Evolutionary conservation across 2,329 filamentous ascomycete species (phyloP).

Genomic region (Trichoderma semiorbis): DNA sequence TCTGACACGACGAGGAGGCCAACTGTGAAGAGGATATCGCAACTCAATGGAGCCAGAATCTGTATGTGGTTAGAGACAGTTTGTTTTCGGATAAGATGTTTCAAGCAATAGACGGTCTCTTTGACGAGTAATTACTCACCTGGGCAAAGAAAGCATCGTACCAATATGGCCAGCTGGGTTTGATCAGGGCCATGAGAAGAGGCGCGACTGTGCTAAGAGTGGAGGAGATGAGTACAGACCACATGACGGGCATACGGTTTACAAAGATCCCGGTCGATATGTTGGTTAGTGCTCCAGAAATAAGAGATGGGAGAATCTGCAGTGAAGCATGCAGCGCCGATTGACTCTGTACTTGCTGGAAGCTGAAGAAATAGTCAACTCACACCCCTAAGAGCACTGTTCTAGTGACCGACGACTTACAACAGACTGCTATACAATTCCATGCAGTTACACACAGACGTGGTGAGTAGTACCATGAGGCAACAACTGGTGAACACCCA

Average conservation of each 20-base stretch:
- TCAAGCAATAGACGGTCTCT: neutral
- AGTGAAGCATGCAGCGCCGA: conserved; percentile 45
- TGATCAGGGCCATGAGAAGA: conserved; percentile 53
- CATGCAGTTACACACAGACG: conserved; percentile 43
- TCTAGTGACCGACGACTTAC: conserved; percentile 30
- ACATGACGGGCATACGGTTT: conserved; percentile 38
- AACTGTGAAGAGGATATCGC: conserved; percentile 53
- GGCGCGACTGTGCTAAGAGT: conserved; percentile 44
- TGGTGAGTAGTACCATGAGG: conserved; percentile 44
- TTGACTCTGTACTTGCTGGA: conserved; percentile 47
- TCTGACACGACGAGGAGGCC: conserved; percentile 52
- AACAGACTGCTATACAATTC: conserved; percentile 49
- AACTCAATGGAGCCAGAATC: conserved; percentile 40
- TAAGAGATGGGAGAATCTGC: conserved; percentile 43
- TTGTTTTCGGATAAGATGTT: neutral
- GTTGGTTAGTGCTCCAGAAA: conserved; percentile 43
- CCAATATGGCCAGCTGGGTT: conserved; percentile 51
- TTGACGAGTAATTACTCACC: neutral
- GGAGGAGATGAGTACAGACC: conserved; percentile 39
- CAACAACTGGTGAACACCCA: conserved; percentile 54
- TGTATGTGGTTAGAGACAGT: neutral
- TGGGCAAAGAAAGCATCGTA: conserved; percentile 42
- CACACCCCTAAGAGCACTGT: neutral
- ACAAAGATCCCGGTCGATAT: conserved; percentile 45
- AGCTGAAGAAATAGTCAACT: conserved; percentile 33